phyloP scores from a whole-genome alignment of 768 basidiomycete species.

The Agrocybe pediades region DNA sequence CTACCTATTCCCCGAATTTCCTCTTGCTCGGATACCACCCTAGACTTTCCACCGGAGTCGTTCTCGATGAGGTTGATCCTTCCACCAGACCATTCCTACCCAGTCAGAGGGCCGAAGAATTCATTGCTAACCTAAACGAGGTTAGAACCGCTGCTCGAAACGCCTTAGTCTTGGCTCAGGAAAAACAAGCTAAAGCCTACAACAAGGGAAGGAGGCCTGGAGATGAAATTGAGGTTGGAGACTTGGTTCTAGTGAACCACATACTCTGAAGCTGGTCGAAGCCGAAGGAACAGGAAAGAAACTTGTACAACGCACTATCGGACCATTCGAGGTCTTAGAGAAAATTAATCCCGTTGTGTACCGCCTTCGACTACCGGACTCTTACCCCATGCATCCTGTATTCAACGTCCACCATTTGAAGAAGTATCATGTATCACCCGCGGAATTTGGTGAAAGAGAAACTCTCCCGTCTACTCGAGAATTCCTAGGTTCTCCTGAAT shows the following conservation, averaged over 20 bases:
- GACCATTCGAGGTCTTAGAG: conserved; percentile 27
- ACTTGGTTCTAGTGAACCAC: conserved; percentile 24
- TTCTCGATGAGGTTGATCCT: background rate
- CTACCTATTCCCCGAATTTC: conserved; percentile 24
- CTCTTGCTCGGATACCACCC: conserved; percentile 30
- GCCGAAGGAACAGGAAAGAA: conserved; percentile 22
- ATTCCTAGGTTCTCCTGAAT: conserved; percentile 15
- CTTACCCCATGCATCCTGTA: conserved; percentile 25
- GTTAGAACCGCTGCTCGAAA: background rate
- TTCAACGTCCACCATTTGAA: conserved; percentile 24
- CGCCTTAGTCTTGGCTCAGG: conserved; percentile 2
- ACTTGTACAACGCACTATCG: conserved; percentile 20
- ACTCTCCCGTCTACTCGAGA: conserved; percentile 16
- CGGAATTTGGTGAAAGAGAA: conserved; percentile 13
- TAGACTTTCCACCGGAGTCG: background rate
- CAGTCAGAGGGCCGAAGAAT: background rate
- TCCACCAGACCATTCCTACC: background rate
- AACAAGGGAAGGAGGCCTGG: background rate
- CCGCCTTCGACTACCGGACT: conserved; percentile 20
- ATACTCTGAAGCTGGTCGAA: conserved; percentile 24
- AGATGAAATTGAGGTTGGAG: conserved; percentile 11
- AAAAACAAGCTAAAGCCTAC: conserved; percentile 11
- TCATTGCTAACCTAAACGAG: background rate
- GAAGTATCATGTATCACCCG: conserved; percentile 17
- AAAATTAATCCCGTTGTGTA: conserved; percentile 24